Evolutionary conservation across 148 eudicot species (phyloP), one percentile per base, ranked within the genome.

Genomic region (Chenopodium quinoa): DNA sequence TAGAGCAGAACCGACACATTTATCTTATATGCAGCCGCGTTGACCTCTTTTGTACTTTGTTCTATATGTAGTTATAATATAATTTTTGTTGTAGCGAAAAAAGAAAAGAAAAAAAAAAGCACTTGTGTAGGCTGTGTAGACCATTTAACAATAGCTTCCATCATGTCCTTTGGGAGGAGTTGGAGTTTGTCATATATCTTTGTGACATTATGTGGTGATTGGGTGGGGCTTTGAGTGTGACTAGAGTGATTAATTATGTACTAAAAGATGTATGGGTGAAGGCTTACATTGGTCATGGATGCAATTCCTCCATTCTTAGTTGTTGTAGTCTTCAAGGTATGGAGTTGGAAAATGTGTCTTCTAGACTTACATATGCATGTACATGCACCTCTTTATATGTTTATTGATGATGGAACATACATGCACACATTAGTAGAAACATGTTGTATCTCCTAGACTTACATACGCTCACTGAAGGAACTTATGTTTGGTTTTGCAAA

Each of bases 271-370:
- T 9, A 27, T 65, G 9, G 14, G 69, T 65, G 69, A 65, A 65
- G 32, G 69, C 34, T 65, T 65, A 25, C 69, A 23, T 65, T 14
- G 31, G 31, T 67, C 34, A 12, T 56, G 20, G 20, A 22, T 56
- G 62, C 16, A 13, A 13, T 56, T 56, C 20, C 20, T 2, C 17
- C 62, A 12, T 11, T 17, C 17, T 56, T 56, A 56, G 62, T 17
- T 56, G 20, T 56, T 56, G 25, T 23, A 23, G 25, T 23, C 25
- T 23, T 23, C 82, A 93, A 85, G 97, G 99, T 95, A 56, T 56
- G 62, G 2, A 56, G 62, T 56, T 80, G 62, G 83, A 79, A 44
- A 56, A 60, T 71, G 31, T 58, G 25, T 77, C 25, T 19, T 31
- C 58, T 68, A 37, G 74, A 65, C 50, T 79, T 72, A 54, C 58